These are phyloP conservation scores for Hyphodiscus hymeniophilus DNA, from an alignment of 495 filamentous ascomycete genomes.

Conservation along the genomic window DNA sequence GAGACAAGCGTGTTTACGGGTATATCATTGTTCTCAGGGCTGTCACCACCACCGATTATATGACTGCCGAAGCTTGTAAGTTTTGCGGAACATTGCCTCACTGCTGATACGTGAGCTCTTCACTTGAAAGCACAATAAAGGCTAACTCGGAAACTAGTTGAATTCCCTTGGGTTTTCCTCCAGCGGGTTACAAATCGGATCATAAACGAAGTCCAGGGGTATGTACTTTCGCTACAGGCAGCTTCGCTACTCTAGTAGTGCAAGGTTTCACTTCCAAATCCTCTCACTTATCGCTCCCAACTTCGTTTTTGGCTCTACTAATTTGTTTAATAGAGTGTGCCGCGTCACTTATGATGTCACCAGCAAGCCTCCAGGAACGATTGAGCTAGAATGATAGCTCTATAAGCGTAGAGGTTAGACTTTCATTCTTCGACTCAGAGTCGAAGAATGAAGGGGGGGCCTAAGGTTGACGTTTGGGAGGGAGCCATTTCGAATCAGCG, in stretches of 20 bases:
- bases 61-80: constrained; percentile 63
- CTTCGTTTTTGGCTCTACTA: constrained; percentile 35
- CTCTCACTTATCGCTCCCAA: constrained; percentile 3
- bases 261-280: constrained; percentile 7
- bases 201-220: constrained; percentile 74
- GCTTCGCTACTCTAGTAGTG: constrained; percentile 5
- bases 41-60: constrained; percentile 66
- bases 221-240: constrained; percentile 5
- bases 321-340: constrained; percentile 71
- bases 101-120: constrained; percentile 7
- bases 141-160: constrained; percentile 9
- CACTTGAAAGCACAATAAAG: constrained; percentile 9
- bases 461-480: not conserved
- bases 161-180: constrained; percentile 59
- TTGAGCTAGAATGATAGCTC: constrained; percentile 56
- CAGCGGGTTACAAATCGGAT: constrained; percentile 59
- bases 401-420: constrained; percentile 4
- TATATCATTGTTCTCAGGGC: constrained; percentile 58
- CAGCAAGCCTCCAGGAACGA: constrained; percentile 74
- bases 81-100: constrained; percentile 34
- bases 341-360: constrained; percentile 50
- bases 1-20: constrained; percentile 58
- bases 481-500: constrained; percentile 1
- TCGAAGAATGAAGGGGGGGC: constrained; percentile 1
- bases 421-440: not conserved